Conservation (phyloP, 257 asterid genomes). For the Solanum etuberosum region DNA sequence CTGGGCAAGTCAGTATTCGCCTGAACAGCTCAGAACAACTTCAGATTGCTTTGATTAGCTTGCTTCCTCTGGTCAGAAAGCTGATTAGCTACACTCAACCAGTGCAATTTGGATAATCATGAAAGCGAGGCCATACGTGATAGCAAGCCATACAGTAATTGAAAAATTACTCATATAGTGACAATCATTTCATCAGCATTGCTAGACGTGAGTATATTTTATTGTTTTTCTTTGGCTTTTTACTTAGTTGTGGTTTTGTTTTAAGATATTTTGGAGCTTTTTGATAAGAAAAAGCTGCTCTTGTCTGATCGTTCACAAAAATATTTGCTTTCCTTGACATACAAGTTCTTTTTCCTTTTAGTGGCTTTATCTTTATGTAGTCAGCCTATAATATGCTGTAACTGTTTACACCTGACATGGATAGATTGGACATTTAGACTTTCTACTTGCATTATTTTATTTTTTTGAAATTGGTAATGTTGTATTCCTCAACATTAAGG, state of each 20-base stretch:
- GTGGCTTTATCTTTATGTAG: background rate
- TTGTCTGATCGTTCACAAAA: background rate
- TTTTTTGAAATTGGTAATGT: too few species aligned
- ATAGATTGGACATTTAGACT: background rate
- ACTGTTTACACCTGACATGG: background rate
- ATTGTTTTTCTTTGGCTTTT: background rate
- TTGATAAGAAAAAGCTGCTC: background rate
- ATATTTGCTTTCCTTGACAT: background rate
- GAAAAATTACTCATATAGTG: constrained; percentile 12
- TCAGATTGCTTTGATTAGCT: constrained; percentile 60
- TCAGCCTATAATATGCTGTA: background rate
- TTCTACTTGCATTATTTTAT: background rate
- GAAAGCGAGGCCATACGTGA: background rate
- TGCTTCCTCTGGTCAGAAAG: constrained; percentile 60
- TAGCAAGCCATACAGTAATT: background rate
- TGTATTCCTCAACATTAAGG: too few species aligned
- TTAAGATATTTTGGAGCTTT: background rate
- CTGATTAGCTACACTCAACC: constrained; percentile 44
- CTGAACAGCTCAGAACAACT: constrained; percentile 88
- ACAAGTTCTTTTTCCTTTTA: background rate
- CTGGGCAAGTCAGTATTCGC: constrained; percentile 74
- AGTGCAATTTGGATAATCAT: constrained; percentile 28
- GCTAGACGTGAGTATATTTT: constrained; percentile 31
- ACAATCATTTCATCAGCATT: constrained; percentile 15
- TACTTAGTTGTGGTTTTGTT: background rate